phyloP scores from a whole-genome alignment of 257 asterid species.

The Handroanthus guayacan region DNA sequence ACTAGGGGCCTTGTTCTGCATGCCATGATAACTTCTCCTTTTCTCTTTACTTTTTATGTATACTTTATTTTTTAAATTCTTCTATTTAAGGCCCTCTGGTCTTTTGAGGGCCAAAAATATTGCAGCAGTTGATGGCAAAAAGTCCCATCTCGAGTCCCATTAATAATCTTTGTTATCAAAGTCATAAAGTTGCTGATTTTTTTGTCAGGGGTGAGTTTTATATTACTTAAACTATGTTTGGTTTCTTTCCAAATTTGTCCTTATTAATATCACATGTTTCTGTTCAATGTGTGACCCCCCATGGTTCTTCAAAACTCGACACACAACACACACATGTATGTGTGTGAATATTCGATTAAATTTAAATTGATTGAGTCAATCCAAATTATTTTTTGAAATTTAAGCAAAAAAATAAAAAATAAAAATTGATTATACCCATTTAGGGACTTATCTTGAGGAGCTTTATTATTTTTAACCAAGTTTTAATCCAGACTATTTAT shows the following conservation, averaged over 20 bases:
- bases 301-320: not conserved
- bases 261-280: constrained; percentile 39
- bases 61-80: not conserved
- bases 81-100: not conserved
- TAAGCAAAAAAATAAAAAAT: no score
- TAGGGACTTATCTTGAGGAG: no score
- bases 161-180: constrained; percentile 33
- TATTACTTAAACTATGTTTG: constrained; percentile 12
- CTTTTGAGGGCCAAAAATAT: not conserved
- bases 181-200: constrained; percentile 31
- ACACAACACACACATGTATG: not conserved
- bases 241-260: constrained; percentile 45
- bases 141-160: constrained; percentile 43
- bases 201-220: constrained; percentile 25
- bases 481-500: no score
- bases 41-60: not conserved
- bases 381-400: no score
- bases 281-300: not conserved
- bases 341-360: no score
- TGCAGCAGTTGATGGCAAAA: not conserved
- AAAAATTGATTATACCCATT: no score
- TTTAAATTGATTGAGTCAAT: no score
- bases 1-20: not conserved
- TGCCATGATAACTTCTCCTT: not conserved
- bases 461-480: no score